Base-by-base conservation (phyloP, 176 grass and related monocot genomes). In the Panicum miliaceum region DNA sequence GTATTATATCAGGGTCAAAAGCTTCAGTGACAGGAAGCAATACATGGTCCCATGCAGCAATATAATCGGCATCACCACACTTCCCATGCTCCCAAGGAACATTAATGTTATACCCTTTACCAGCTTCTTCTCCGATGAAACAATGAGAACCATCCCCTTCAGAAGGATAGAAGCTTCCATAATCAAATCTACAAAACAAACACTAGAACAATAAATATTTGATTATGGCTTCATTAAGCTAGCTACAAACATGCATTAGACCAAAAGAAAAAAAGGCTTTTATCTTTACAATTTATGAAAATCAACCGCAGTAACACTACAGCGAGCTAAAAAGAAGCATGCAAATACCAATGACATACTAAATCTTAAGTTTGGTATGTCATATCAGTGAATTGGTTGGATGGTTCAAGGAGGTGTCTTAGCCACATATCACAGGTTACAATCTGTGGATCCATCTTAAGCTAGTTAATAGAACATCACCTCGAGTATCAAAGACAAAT, bases 101-200 rank as follows among this genome's bases (percentile, higher is more conserved):
- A 75, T 98, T 98, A 68, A 98, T 95, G 75, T 98, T 98, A 78
- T 95, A 98, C 52, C 93, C 96, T 89, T 90, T 83, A 89, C 96
- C 93, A 73, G 85, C 76, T 78, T 90, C 91, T 82, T 98, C 93
- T 9, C 96, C 96, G 48, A 90, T 89, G 77, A 98, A 95, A 88
- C 71, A 90, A 71, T 93, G 78, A 85, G 93, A 87, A 82, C 89
- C 96, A 90, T 98, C 93, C 32, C 29, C 89, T 83, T 94, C 51
- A 78, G 64, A 42, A 65, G 96, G 96, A 58, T 98, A 98, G 77
- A 98, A 98, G 76, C 67, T 93, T 80, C 96, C 96, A 56, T 70
- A 86, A 79, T 98, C 96, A 90, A 98, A 98, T 84, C 96, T 98
- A 77, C 59, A 86, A 46, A 74, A 83, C 15, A 82, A 80, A 85